Evolutionary conservation across 768 basidiomycete genomes (phyloP).

Genomic region (Rhizopogon roseolus): DNA sequence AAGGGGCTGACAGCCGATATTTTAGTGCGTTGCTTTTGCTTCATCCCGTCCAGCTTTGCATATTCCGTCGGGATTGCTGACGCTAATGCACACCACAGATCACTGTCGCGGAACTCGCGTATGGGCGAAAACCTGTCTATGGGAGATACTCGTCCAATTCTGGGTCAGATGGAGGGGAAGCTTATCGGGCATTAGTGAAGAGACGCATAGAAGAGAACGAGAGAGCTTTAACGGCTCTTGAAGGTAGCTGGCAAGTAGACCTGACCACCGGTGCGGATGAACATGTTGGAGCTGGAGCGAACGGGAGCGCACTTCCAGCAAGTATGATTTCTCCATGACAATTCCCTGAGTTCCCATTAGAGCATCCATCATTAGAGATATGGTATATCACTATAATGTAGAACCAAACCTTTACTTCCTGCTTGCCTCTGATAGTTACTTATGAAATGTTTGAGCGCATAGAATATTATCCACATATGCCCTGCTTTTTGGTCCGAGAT

Average conservation of each 20-base stretch:
- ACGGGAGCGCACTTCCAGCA: too few species aligned
- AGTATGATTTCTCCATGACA: too few species aligned
- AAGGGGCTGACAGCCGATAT: conserved; percentile 85
- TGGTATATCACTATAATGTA: too few species aligned
- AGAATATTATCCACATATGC: too few species aligned
- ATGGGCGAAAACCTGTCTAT: conserved; percentile 42
- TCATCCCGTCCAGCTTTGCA: not conserved
- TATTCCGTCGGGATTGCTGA: not conserved
- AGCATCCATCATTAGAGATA: too few species aligned
- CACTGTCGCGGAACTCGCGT: conserved; percentile 58
- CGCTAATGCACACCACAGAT: conserved; percentile 41
- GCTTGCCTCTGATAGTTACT: too few species aligned
- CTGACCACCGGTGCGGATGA: not conserved
- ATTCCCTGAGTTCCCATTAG: too few species aligned
- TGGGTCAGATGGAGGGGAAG: conserved; percentile 13
- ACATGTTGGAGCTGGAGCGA: too few species aligned
- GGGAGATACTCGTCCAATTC: conserved; percentile 46
- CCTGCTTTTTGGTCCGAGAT: too few species aligned
- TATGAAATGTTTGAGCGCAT: too few species aligned
- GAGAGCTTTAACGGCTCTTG: not conserved
- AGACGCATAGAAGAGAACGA: not conserved
- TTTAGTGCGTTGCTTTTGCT: conserved; percentile 43
- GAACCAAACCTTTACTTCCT: too few species aligned
- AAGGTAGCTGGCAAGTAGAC: not conserved
- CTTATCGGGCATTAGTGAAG: conserved; percentile 13